Percentiles rank a stretch among this genome's conserved stretches.
These are phyloP conservation scores for Lentinula guzmanii DNA, from an alignment of 768 basidiomycete genomes.

Conservation along the genomic window DNA sequence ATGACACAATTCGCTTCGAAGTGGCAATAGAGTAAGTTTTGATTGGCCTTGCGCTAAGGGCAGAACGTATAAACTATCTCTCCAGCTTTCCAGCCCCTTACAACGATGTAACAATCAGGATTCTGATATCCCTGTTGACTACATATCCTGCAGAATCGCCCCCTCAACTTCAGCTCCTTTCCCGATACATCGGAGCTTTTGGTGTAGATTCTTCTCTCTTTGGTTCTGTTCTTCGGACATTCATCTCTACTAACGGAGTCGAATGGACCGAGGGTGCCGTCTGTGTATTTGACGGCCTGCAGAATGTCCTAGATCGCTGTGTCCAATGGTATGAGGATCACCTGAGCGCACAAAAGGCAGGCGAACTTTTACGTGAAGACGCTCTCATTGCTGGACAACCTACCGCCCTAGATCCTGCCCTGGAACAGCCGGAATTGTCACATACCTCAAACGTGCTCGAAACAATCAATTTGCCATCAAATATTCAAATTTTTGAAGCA, in stretches of 20 bases:
- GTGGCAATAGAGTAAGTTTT: constrained; percentile 53
- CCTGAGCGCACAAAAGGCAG: constrained; percentile 47
- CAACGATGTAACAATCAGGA: constrained; percentile 43
- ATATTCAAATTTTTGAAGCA: constrained; percentile 60
- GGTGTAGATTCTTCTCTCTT: constrained; percentile 71
- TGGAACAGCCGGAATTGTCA: not conserved
- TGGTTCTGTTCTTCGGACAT: constrained; percentile 72
- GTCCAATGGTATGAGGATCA: constrained; percentile 68
- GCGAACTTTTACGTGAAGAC: constrained; percentile 53
- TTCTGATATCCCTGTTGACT: constrained; percentile 48
- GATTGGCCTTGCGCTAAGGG: constrained; percentile 1
- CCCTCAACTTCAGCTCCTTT: constrained; percentile 81
- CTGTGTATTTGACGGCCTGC: constrained; percentile 85
- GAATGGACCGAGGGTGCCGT: constrained; percentile 71
- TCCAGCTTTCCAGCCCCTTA: constrained; percentile 48
- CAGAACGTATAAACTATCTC: not conserved
- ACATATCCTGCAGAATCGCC: constrained; percentile 63
- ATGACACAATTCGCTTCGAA: constrained; percentile 53
- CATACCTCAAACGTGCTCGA: not conserved
- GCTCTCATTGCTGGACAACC: constrained; percentile 4
- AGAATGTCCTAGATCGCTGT: constrained; percentile 64
- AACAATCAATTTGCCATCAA: constrained; percentile 40
- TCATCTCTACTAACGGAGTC: constrained; percentile 70
- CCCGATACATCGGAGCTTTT: constrained; percentile 77
- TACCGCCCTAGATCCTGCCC: constrained; percentile 16